Conservation (phyloP, 1,139 yeast genomes). For the Debaryomyces sp. region DNA sequence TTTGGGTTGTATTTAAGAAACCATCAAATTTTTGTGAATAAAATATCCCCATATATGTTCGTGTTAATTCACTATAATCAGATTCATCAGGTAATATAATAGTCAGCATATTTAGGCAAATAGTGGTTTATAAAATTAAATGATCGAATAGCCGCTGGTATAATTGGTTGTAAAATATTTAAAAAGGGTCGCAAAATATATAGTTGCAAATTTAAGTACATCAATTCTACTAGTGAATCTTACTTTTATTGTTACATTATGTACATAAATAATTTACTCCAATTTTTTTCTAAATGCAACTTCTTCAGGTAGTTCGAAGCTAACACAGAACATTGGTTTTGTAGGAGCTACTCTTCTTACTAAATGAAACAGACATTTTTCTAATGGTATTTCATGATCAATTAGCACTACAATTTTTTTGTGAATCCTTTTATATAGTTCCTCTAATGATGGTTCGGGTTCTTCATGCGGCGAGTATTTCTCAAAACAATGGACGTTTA, state of each 20-base stretch:
- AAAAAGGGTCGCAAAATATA: not conserved
- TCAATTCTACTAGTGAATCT: too few relatives aligned
- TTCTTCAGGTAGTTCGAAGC: conserved; percentile 74
- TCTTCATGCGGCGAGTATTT: conserved; percentile 70
- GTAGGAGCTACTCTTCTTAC: conserved; percentile 97
- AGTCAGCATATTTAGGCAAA: conserved; percentile 20
- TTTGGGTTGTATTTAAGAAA: conserved; percentile 58
- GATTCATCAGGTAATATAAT: conserved; percentile 19
- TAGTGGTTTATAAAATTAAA: not conserved
- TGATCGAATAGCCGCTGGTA: conserved; percentile 9
- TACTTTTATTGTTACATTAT: not conserved
- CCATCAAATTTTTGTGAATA: conserved; percentile 30
- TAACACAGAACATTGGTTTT: conserved; percentile 91
- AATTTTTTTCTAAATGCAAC: conserved; percentile 58
- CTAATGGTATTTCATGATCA: conserved; percentile 49
- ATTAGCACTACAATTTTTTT: conserved; percentile 58
- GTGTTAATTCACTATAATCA: conserved; percentile 29
- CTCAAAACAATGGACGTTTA: conserved; percentile 92
- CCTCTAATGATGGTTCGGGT: conserved; percentile 69
- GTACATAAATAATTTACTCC: not conserved
- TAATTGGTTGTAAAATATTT: not conserved
- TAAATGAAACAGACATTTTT: conserved; percentile 63
- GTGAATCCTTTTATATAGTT: conserved; percentile 64
- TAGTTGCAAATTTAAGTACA: not conserved
- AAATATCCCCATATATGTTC: conserved; percentile 30